Percentiles rank a stretch among this genome's conserved stretches.
Conservation (phyloP, 73 alveolate genomes). For the Paramecium primaurelia region DNA sequence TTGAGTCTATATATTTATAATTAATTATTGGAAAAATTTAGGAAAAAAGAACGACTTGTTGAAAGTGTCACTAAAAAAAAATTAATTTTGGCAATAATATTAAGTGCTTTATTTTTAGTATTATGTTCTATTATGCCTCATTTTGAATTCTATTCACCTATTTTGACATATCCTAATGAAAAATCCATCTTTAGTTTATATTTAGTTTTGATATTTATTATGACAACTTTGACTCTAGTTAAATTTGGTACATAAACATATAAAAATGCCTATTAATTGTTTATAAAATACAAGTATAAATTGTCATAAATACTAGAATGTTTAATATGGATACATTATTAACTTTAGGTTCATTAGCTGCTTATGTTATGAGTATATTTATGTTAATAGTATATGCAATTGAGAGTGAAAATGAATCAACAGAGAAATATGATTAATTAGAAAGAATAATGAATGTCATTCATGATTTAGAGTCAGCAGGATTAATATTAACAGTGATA, state of each 20-base stretch:
- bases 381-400: not conserved
- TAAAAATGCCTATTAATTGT: slow-evolving; percentile 21
- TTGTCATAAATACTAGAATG: not conserved
- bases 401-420: not conserved
- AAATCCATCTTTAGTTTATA: not conserved
- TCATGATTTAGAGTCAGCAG: slow-evolving; percentile 82
- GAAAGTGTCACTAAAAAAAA: not conserved
- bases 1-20: not conserved
- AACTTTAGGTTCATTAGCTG: slow-evolving; percentile 54
- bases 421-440: not conserved
- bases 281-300: not conserved
- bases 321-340: slow-evolving; percentile 57
- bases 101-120: not conserved
- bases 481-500: slow-evolving; percentile 71
- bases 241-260: slow-evolving; percentile 42
- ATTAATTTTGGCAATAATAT: not conserved
- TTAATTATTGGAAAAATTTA: not conserved
- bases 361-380: slow-evolving; percentile 49
- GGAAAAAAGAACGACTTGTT: not conserved
- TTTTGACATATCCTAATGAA: not conserved
- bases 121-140: slow-evolving; percentile 35
- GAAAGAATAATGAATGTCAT: slow-evolving; percentile 61
- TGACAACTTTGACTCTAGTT: slow-evolving; percentile 35
- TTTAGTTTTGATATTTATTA: not conserved
- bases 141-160: not conserved